Evolutionary conservation across 2,329 filamentous ascomycete genomes (phyloP), one percentile per base, ranked within the genome.

Genomic region (Colletotrichum sp.): DNA sequence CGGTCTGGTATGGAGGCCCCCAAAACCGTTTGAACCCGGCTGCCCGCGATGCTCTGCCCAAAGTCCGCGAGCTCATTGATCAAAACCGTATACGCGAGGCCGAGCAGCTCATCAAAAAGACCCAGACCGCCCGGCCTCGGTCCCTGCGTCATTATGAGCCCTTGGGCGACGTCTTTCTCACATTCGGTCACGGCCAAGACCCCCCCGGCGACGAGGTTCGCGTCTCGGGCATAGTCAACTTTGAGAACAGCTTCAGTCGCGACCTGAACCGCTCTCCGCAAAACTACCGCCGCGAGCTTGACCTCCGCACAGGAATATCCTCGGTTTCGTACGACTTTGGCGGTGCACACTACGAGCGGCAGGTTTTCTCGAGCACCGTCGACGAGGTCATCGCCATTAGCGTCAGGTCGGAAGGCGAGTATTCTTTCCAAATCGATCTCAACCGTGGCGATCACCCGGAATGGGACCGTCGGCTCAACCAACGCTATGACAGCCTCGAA

Each of bases 1-100:
- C 85, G 6, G 81, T 86, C n/a, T 87, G 84, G 85, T 85, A 82
- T 74, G 85, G 85, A 61, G 83, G 82, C 7, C 80, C 81, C 7
- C 83, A 85, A 72, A 77, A 85, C 65, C 84, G 85, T 21, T 81
- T 83, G 24, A 84, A 84, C 24, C 80, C 80, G 58, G 80, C 81
- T 59, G 81, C 83, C 13, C 65, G 30, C 34, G 24, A 26, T 26
- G 18, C 32, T 65, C 5, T 65, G 7, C 62, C 43, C 43, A 21
- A 52, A 21, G n/a, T 52, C 43, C 43, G 43, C 43, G 43, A 52
- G 4, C 43, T 52, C 43, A 52, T 52, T 21, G 43, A 52, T 4
- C 3, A 52, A 24, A 52, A 52, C 4, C 43, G 43, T 13, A 52
- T 52, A 52, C 43, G 43, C 6, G 43, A 52, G 43, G 43, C 43